Conservation (phyloP, 108 stramenopile genomes). For the Nannochloropsis gaditana region DNA sequence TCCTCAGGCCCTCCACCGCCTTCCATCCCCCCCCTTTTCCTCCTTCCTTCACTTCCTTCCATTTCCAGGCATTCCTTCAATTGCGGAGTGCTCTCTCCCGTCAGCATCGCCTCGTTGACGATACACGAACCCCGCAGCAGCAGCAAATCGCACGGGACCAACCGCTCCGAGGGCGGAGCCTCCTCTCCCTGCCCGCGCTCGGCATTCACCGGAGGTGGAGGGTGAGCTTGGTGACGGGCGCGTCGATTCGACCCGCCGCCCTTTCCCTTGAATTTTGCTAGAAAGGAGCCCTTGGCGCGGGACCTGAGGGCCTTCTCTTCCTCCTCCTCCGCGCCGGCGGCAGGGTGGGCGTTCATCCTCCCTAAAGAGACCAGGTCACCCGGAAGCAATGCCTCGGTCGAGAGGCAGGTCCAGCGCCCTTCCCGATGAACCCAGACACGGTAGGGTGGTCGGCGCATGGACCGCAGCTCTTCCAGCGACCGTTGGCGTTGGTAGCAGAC, state of each 20-base stretch:
- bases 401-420: constrained; percentile 61
- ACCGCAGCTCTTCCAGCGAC: constrained; percentile 67
- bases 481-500: constrained; percentile 75
- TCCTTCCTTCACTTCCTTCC: not conserved
- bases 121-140: constrained; percentile 75
- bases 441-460: constrained; percentile 51
- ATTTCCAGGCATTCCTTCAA: constrained; percentile 51
- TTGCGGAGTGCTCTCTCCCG: constrained; percentile 90
- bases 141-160: constrained; percentile 79
- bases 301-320: constrained; percentile 8
- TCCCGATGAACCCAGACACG: constrained; percentile 59
- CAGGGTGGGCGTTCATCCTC: constrained; percentile 34
- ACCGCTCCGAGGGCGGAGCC: constrained; percentile 33
- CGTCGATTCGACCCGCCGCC: constrained; percentile 17
- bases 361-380: constrained; percentile 80
- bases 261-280: not conserved
- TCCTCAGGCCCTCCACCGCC: not conserved
- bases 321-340: constrained; percentile 26
- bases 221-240: not conserved
- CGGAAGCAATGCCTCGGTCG: constrained; percentile 66
- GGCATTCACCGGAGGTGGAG: not conserved
- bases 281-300: constrained; percentile 21
- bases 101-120: constrained; percentile 93
- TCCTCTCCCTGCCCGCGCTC: constrained; percentile 23
- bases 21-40: not conserved